phyloP scores from a whole-genome alignment of 352 stramenopile species.

The Pythium dissotocum region DNA sequence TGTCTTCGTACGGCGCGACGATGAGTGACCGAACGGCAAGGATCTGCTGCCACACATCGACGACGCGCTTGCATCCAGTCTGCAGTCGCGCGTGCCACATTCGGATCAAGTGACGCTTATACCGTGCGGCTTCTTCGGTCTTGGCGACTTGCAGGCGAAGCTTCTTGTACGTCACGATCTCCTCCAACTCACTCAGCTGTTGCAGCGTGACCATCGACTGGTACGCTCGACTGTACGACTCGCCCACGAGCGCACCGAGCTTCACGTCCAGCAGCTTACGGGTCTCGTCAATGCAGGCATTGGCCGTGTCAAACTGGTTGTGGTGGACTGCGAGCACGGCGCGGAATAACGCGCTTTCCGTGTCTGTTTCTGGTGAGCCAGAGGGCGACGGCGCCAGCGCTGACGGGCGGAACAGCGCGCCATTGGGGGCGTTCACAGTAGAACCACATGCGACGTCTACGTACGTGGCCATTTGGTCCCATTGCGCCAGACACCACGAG shows the following conservation, averaged over 20 bases:
- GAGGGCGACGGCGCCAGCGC: background rate
- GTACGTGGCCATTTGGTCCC: slow-evolving; percentile 83
- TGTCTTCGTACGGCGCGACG: slow-evolving; percentile 86
- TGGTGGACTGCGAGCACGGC: slow-evolving; percentile 93
- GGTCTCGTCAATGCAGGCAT: slow-evolving; percentile 94
- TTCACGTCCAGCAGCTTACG: slow-evolving; percentile 94
- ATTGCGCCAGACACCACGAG: slow-evolving; percentile 85
- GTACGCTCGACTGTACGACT: slow-evolving; percentile 98
- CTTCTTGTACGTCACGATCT: slow-evolving; percentile 88
- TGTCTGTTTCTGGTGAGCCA: slow-evolving; percentile 20
- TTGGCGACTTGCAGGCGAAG: slow-evolving; percentile 67
- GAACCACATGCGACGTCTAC: slow-evolving; percentile 51
- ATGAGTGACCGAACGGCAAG: slow-evolving; percentile 95
- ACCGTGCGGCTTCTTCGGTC: slow-evolving; percentile 68
- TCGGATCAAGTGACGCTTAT: slow-evolving; percentile 80
- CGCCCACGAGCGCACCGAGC: slow-evolving; percentile 96
- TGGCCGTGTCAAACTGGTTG: slow-evolving; percentile 91
- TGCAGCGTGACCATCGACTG: slow-evolving; percentile 97
- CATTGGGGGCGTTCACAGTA: slow-evolving; percentile 11
- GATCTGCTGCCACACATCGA: slow-evolving; percentile 96
- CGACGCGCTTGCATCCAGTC: slow-evolving; percentile 86
- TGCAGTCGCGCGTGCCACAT: slow-evolving; percentile 85
- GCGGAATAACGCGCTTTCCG: slow-evolving; percentile 54
- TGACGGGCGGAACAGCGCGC: slow-evolving; percentile 4
- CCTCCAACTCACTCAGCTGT: slow-evolving; percentile 96